Conservation (phyloP, 495 filamentous ascomycete genomes). For the Stereocaulon alpinum region DNA sequence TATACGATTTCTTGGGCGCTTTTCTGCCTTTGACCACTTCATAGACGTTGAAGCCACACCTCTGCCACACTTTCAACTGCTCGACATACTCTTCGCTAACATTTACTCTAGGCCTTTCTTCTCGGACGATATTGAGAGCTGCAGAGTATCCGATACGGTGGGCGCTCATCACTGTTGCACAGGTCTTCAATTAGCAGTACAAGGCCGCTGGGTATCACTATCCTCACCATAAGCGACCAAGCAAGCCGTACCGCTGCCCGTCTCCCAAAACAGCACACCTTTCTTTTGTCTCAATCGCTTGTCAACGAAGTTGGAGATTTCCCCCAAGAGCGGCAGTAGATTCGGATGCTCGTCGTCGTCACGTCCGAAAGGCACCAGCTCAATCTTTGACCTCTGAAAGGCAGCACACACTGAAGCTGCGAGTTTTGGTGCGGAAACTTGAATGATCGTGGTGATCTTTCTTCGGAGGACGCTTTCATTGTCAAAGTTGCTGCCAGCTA, state of each 20-base stretch:
- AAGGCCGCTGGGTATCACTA: background rate
- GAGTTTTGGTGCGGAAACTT: background rate
- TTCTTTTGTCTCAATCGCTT: background rate
- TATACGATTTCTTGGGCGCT: background rate
- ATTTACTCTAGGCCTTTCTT: background rate
- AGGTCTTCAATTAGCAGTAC: no score
- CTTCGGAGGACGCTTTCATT: background rate
- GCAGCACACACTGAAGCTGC: background rate
- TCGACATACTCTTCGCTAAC: background rate
- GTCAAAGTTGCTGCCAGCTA: background rate
- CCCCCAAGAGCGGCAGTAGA: background rate
- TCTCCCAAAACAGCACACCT: background rate
- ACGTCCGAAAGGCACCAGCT: background rate
- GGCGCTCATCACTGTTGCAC: background rate
- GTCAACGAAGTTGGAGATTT: background rate
- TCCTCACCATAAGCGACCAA: background rate
- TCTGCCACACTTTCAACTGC: background rate
- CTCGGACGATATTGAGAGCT: background rate
- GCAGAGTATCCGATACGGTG: background rate
- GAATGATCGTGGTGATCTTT: background rate
- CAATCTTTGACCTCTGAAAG: background rate
- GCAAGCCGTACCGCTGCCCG: background rate
- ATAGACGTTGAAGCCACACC: conserved; percentile 1
- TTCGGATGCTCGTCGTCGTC: background rate
- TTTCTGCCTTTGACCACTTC: background rate